These are phyloP conservation scores for Phytophthora capsici DNA, from an alignment of 352 stramenopile genomes.

Conservation along the genomic window DNA sequence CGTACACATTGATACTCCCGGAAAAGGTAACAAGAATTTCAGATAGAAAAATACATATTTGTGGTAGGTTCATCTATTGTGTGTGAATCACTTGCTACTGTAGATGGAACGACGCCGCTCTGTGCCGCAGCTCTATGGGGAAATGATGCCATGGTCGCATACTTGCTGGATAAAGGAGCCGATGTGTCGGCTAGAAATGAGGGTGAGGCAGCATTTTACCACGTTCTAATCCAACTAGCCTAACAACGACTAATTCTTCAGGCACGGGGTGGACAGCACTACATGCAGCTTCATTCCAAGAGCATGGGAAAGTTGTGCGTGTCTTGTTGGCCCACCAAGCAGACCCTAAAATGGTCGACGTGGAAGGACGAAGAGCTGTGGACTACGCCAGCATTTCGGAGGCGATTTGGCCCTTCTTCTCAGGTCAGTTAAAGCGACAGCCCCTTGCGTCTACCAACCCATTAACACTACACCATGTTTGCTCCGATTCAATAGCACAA, in stretches of 20 bases:
- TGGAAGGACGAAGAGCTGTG: constrained; percentile 54
- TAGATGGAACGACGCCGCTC: constrained; percentile 70
- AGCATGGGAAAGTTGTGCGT: constrained; percentile 69
- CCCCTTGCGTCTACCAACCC: not conserved
- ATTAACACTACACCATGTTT: not conserved
- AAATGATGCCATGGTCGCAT: constrained; percentile 70
- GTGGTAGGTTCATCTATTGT: too few species aligned
- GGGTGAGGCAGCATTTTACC: constrained; percentile 31
- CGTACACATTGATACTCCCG: constrained; percentile 53
- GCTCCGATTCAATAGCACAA: constrained; percentile 32
- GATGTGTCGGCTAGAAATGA: constrained; percentile 62
- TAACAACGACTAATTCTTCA: constrained; percentile 17
- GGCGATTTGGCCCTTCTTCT: constrained; percentile 76
- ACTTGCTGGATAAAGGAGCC: constrained; percentile 61
- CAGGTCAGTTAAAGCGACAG: constrained; percentile 26
- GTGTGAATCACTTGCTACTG: too few species aligned
- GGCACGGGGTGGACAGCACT: constrained; percentile 72
- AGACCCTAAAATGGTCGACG: constrained; percentile 50
- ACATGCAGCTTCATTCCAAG: constrained; percentile 70
- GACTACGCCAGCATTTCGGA: constrained; percentile 80
- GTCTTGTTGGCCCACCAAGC: constrained; percentile 57
- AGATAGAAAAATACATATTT: too few species aligned
- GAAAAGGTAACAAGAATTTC: constrained; percentile 41
- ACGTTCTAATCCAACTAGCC: not conserved
- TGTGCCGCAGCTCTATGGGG: constrained; percentile 69